phyloP scores from a whole-genome alignment of 2,329 filamentous ascomycete genomes.

The Aspergillus brunneoviolaceus region DNA sequence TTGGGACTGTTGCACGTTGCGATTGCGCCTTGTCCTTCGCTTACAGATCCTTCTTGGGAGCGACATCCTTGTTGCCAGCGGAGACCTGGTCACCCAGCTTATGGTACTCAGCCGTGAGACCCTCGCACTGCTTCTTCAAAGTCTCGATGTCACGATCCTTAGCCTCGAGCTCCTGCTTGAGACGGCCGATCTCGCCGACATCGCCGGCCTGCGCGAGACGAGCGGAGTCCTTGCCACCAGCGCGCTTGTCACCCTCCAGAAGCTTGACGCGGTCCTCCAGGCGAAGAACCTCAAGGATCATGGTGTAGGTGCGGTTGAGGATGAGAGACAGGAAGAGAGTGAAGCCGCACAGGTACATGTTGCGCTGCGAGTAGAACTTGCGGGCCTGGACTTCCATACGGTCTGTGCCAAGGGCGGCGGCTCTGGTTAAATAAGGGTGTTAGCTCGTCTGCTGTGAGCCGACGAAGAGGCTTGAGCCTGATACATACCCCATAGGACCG shows the following conservation, averaged over 20 bases:
- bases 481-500: constrained; percentile 51
- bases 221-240: constrained; percentile 65
- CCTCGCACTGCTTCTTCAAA: constrained; percentile 88
- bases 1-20: too few species aligned
- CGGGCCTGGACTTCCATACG: constrained; percentile 98
- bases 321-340: constrained; percentile 98
- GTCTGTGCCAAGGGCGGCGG: constrained; percentile 80
- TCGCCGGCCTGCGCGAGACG: constrained; percentile 72
- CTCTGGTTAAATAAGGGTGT: constrained; percentile 43
- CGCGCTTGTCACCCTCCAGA: constrained; percentile 67
- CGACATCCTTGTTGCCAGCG: constrained; percentile 44
- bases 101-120: constrained; percentile 81
- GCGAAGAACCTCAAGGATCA: constrained; percentile 89
- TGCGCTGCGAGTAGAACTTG: constrained; percentile 99
- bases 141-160: constrained; percentile 82
- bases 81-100: constrained; percentile 80
- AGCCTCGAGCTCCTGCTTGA: constrained; percentile 66
- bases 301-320: constrained; percentile 94
- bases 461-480: neutral
- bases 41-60: constrained; percentile 58
- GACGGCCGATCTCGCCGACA: constrained; percentile 72
- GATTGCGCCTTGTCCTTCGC: neutral
- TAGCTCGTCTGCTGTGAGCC: neutral
- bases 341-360: constrained; percentile 99
- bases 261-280: constrained; percentile 89